Base-by-base conservation (phyloP, 331 rosid species). In the Erythrophleum ivorense region DNA sequence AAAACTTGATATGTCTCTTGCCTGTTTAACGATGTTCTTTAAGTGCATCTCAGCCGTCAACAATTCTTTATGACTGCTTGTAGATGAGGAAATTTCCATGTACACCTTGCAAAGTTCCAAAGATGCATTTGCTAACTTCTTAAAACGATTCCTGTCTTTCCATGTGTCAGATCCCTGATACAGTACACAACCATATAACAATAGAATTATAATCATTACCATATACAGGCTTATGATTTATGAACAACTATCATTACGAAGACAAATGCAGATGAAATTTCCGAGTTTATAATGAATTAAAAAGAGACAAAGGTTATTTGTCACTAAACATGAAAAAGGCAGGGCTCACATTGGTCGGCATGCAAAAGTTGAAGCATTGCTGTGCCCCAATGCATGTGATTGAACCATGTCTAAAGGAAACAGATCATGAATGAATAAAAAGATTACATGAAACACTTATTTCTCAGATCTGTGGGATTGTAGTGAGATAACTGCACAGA, bases 101-200 rank as follows among this genome's bases (percentile, higher is more conserved):
- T 95, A 93, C 70, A 95, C 92, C 85, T 84, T 90, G 92, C 97
- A 91, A 60, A 95, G 97, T 85, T 93, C 97, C 87, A 93, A 76
- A 33, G 99, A 93, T n/a, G 98, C 97, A 67, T 75, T 91, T 45
- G 98, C 94, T 62, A 88, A 93, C 88, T 85, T 95, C 65, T 80
- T 85, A 75, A 92, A 95, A 50, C 92, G 94, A 21, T 81, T 88
- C 77, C 59, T 85, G 84, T 93, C 92, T 55, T 91, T 95, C 97
- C 97, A 95, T 52, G 93, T 71, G 84, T 93, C 98, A 60, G 97
- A 93, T 55, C 99, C 98, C 99, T 95, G 86, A 57, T 76, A 85
- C 79, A 73, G 16, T 52, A 73, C 49, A 68, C 64, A 46, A 80
- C 11, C 19, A 12, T 31, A 9, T 72, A 53, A 63, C 46, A 79